These are phyloP conservation scores for Leptodontidium sp. DNA, from an alignment of 2,329 filamentous ascomycete genomes.

Conservation along the genomic window DNA sequence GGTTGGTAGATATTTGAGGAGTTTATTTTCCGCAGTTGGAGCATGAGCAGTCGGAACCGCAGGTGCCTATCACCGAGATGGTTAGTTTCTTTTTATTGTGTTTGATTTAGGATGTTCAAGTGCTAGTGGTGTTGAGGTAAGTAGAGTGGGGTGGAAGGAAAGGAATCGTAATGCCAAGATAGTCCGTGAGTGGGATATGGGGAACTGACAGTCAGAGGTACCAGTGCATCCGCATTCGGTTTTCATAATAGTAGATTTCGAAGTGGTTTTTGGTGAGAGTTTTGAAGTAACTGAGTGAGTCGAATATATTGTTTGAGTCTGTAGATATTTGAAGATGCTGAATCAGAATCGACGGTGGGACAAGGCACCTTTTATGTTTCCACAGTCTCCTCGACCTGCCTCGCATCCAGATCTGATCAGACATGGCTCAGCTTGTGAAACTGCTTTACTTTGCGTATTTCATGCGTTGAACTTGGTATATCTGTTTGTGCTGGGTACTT, in stretches of 20 bases:
- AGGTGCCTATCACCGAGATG: conserved; percentile 40
- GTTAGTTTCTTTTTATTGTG: not conserved
- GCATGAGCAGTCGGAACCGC: conserved; percentile 47
- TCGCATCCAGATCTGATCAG: not conserved
- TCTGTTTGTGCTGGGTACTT: not conserved
- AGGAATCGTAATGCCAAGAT: conserved; percentile 14
- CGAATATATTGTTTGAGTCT: conserved; percentile 1
- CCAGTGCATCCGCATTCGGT: conserved; percentile 51
- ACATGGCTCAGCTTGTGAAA: not conserved
- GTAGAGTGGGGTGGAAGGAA: conserved; percentile 12
- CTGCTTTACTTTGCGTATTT: not conserved
- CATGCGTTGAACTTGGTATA: not conserved
- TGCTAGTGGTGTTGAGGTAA: not conserved
- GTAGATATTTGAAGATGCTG: not conserved
- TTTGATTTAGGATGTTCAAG: too few species aligned
- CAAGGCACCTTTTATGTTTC: not conserved
- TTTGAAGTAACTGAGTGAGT: conserved; percentile 6
- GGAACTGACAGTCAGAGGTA: conserved; percentile 48
- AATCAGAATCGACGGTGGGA: not conserved
- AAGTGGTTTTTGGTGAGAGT: conserved; percentile 12
- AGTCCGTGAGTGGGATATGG: too few species aligned
- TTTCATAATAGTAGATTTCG: conserved; percentile 48
- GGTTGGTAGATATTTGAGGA: conserved; percentile 17
- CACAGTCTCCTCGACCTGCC: not conserved
- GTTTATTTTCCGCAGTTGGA: conserved; percentile 50